Evolutionary conservation across 129 eudicot species (phyloP).

Genomic region (Saposhnikovia divaricata): DNA sequence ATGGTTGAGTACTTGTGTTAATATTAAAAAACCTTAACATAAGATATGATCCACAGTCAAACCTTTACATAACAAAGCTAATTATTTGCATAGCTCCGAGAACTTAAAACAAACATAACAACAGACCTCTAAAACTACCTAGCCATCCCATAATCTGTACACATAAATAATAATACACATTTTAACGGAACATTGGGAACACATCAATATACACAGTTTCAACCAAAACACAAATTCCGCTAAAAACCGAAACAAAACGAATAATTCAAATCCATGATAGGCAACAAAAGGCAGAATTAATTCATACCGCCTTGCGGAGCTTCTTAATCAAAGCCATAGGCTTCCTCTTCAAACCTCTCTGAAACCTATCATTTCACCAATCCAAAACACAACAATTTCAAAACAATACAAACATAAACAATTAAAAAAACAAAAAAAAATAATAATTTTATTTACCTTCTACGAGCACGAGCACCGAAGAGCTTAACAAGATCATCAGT

Average conservation of each 20-base stretch:
- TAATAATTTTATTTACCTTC: neutral
- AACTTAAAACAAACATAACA: too few species aligned
- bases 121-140: too few species aligned
- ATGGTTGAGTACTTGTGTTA: too few species aligned
- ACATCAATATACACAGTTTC: neutral
- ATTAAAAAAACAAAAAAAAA: neutral
- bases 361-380: neutral
- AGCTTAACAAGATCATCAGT: constrained; percentile 82
- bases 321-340: constrained; percentile 1
- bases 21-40: too few species aligned
- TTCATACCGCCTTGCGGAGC: neutral
- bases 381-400: too few species aligned
- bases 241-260: neutral
- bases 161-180: too few species aligned
- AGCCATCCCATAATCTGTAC: neutral
- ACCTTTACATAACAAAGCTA: too few species aligned
- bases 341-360: neutral
- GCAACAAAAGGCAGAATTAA: too few species aligned
- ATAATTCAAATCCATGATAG: neutral
- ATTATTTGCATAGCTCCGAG: too few species aligned
- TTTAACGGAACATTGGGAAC: too few species aligned
- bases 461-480: constrained; percentile 49
- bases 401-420: neutral
- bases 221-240: neutral
- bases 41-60: too few species aligned